These are phyloP conservation scores for Sporothrix sp. DNA, from an alignment of 2,329 filamentous ascomycete species.

Conservation along the genomic window DNA sequence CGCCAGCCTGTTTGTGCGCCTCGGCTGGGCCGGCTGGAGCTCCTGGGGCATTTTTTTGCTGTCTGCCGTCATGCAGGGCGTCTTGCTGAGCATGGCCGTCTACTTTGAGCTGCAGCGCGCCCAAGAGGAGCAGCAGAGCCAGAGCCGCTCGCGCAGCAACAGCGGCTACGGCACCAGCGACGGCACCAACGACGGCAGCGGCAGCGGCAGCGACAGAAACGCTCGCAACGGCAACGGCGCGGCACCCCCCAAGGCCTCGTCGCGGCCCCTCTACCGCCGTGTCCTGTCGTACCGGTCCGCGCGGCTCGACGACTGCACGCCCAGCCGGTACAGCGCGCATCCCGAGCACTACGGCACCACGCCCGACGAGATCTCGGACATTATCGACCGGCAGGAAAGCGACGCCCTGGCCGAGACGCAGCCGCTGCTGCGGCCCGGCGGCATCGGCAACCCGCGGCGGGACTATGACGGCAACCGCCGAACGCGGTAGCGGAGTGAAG, in stretches of 20 bases:
- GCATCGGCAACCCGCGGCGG: conserved; percentile 34
- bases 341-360: conserved; percentile 43
- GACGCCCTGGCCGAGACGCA: conserved; percentile 42
- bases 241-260: conserved; percentile 26
- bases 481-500: neutral
- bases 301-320: conserved; percentile 41
- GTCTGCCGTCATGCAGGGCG: conserved; percentile 76
- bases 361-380: conserved; percentile 41
- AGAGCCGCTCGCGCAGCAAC: conserved; percentile 7
- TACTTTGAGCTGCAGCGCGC: conserved; percentile 53
- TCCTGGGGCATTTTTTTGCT: conserved; percentile 88
- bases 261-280: conserved; percentile 25
- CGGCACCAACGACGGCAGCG: conserved; percentile 12
- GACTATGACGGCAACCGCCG: conserved; percentile 9
- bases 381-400: conserved; percentile 39
- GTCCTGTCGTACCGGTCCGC: conserved; percentile 32
- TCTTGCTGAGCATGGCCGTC: conserved; percentile 69
- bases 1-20: conserved; percentile 65
- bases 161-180: conserved; percentile 23
- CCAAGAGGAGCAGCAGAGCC: neutral
- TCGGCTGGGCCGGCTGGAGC: conserved; percentile 83
- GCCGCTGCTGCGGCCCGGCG: conserved; percentile 40
- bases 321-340: conserved; percentile 42
- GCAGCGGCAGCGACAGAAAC: neutral
- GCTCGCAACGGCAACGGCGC: neutral